Evolutionary conservation across 2,329 filamentous ascomycete species (phyloP), one percentile per base, ranked within the genome.

Genomic region (Fusarium acutatum): DNA sequence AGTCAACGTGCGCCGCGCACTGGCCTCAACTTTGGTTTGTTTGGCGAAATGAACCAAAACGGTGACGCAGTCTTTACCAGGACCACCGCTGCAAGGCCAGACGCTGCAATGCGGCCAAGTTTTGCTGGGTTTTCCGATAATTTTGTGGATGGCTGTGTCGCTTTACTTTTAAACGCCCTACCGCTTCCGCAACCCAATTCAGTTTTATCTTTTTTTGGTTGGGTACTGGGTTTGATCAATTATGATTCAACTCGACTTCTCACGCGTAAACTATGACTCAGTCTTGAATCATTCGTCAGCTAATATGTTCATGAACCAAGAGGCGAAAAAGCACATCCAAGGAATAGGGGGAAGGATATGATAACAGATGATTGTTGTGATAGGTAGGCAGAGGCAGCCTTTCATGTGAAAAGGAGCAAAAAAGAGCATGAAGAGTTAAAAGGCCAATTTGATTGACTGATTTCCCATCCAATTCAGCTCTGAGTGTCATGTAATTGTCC

Each of bases 1-100:
- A 61, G 50, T 59, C 65, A 79, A 75, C 64, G 77, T 78, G 71
- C 50, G 58, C 49, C 54, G 50, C 71, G 71, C 75, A 78, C 76
- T 75, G 74, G 43, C 75, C 62, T 71, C 64, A 37, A 52, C 50
- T 59, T 56, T 40, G 59, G 26, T 54, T 54, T 67, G 49, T 69
- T 68, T 68, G 70, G 69, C 73, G 73, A 67, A 72, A 74, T 76
- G 73, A 77, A 64, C 60, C 60, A 68, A 68, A 54, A 76, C 67
- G 69, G 75, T 77, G 75, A 76, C 75, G 75, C 73, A 77, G 71
- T 72, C 60, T 66, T 57, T 60, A 67, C 64, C 54, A 37, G 50
- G 63, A 69, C 71, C 71, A 64, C 68, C 69, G 72, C 73, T 68
- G 66, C 67, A 71, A 65, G 68, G 66, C 64, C 53, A 34, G 38